A percentile compares a stretch with the other conserved stretches of the same genome.
Evolutionary conservation across 1,284 basidiomycete genomes (phyloP).

Genomic region (Tilletia indica): DNA sequence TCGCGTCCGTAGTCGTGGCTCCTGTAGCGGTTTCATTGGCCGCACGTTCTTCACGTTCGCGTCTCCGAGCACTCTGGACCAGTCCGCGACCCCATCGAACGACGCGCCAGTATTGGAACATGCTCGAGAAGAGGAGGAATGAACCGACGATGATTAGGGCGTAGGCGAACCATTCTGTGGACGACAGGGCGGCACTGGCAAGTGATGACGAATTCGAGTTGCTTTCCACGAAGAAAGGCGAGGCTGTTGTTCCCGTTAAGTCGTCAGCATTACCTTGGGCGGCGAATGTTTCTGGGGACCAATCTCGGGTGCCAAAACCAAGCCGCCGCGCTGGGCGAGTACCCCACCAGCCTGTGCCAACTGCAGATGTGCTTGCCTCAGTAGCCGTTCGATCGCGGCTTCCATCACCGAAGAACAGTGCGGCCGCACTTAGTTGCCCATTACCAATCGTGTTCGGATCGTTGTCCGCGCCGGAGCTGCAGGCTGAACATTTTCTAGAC

Average conservation of each 20-base stretch:
- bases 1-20: constrained; percentile 1
- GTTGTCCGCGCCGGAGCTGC: background rate
- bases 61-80: constrained; percentile 38
- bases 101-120: constrained; percentile 69
- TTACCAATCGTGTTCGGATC: constrained; percentile 13
- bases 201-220: constrained; percentile 50
- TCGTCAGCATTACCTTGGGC: constrained; percentile 53
- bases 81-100: constrained; percentile 44
- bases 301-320: background rate
- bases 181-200: constrained; percentile 29
- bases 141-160: constrained; percentile 86
- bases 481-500: background rate
- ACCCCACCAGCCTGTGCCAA: constrained; percentile 15
- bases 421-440: background rate
- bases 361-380: background rate
- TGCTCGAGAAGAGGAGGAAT: constrained; percentile 70
- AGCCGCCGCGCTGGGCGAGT: constrained; percentile 4
- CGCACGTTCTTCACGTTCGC: constrained; percentile 27
- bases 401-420: background rate
- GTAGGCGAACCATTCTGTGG: constrained; percentile 80
- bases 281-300: constrained; percentile 40
- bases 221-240: constrained; percentile 52
- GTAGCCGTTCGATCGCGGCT: background rate
- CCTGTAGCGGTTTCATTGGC: constrained; percentile 15
- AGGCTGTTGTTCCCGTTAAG: constrained; percentile 36